Evolutionary conservation across 2,329 filamentous ascomycete genomes (phyloP).

Genomic region (Xylaria sp.): DNA sequence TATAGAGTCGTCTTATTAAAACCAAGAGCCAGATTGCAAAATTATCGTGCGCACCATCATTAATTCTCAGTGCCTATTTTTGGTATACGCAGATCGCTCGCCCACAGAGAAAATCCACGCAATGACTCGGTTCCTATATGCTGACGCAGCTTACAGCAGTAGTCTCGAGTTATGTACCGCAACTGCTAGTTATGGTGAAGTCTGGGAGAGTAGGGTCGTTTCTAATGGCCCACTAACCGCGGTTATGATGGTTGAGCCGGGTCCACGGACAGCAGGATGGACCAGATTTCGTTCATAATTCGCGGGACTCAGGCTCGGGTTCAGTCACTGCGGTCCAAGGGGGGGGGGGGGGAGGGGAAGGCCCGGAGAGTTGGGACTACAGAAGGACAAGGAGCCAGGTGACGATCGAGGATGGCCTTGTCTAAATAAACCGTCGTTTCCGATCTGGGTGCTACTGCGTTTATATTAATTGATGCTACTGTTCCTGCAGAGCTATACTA

Average conservation of each 20-base stretch:
- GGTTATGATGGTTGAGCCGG: too few species aligned
- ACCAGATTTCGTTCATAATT: too few species aligned
- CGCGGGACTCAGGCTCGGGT: too few species aligned
- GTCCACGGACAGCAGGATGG: too few species aligned
- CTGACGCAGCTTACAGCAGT: not conserved
- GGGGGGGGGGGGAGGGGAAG: not conserved
- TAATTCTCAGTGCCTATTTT: not conserved
- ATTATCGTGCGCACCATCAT: not conserved
- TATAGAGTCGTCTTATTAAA: not conserved
- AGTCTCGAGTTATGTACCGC: not conserved
- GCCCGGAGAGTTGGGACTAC: not conserved
- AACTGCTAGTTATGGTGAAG: too few species aligned
- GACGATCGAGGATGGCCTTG: not conserved
- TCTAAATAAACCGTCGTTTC: not conserved
- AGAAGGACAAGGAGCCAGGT: not conserved
- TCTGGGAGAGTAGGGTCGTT: too few species aligned
- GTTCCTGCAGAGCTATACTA: not conserved
- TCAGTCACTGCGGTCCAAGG: not conserved
- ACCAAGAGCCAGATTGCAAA: not conserved
- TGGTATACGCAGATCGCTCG: not conserved
- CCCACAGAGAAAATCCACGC: not conserved
- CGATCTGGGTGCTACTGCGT: not conserved
- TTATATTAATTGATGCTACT: not conserved
- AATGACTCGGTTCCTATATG: not conserved
- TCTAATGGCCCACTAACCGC: too few species aligned